Evolutionary conservation across 345 rosid species (phyloP), one percentile per base, ranked within the genome.

Genomic region (Arabis alpina): DNA sequence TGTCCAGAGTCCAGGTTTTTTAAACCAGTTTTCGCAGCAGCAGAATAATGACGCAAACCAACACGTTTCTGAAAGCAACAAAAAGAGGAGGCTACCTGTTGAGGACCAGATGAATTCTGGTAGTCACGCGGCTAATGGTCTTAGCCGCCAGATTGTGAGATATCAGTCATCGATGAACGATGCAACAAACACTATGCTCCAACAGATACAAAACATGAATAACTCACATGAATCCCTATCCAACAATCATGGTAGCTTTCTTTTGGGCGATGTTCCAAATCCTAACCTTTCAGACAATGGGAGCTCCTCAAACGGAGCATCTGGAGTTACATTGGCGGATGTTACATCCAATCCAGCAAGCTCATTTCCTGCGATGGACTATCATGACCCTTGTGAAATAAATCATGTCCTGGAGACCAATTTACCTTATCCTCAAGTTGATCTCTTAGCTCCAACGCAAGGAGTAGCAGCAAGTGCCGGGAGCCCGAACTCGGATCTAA

Each of bases 11-110:
- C 97, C 93, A 10, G 77, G 88, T 34, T 89, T 89, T 82, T 61
- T 91, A 59, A 83, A 85, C 65, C 97, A 91, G 81, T 82, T 91
- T 50, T 79, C 87, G 47, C 93, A 87, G 80, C 93, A 87, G 80
- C 76, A 76, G 73, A 69, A 11, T 24, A 76, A 41, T 50, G 79
- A 86, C 51, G 80, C 83, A 74, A 91, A 56, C 72, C 80, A 75
- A 61, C 70, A 85, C 70, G 79, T 91, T 64, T 64, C 86, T 45
- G 90, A 84, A 13, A 70, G 82, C 68, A 91, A 79, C 82, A 91
- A 91, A 57, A 91, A 87, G 70, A 83, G 96, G 70, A 89, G 96
- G 77, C 83, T 91, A 41, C 79, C 86, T 44, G 85, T 69, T 67
- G 87, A 86, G 70, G 90, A 86, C 13, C 88, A 82, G 76, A 81